These are phyloP conservation scores for Protea cynaroides DNA, from an alignment of 164 flowering plant genomes.

Conservation along the genomic window DNA sequence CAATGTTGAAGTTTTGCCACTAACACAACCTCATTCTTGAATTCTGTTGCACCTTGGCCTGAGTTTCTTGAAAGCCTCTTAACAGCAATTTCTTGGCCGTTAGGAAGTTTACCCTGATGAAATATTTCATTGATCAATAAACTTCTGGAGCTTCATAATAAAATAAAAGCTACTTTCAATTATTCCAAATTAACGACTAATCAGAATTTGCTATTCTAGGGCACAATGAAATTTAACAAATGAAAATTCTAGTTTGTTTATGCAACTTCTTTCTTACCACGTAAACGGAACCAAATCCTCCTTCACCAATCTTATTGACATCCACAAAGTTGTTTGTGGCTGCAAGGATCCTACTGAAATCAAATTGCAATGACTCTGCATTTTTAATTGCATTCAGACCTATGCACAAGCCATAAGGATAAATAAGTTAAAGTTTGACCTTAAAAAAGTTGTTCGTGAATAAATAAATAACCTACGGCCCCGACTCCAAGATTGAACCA, in stretches of 20 bases:
- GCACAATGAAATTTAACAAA: not conserved
- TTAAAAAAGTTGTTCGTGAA: too few species aligned
- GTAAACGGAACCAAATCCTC: constrained; percentile 31
- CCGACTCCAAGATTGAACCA: too few species aligned
- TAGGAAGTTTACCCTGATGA: constrained; percentile 13
- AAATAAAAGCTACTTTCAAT: too few species aligned
- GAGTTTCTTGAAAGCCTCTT: constrained; percentile 15
- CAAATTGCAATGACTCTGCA: constrained; percentile 19
- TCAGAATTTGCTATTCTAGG: too few species aligned
- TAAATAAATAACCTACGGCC: too few species aligned
- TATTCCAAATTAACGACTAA: too few species aligned
- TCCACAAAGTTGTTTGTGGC: constrained; percentile 28
- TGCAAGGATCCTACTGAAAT: constrained; percentile 12
- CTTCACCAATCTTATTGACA: constrained; percentile 29
- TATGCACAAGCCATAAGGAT: not conserved
- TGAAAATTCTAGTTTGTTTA: not conserved
- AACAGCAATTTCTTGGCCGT: constrained; percentile 17
- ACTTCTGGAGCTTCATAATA: too few species aligned
- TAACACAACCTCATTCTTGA: constrained; percentile 15
- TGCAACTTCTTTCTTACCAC: constrained; percentile 15
- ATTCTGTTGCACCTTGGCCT: constrained; percentile 15
- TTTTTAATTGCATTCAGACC: constrained; percentile 9
- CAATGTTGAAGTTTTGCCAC: constrained; percentile 19
- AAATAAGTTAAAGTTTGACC: too few species aligned
- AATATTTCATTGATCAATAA: not conserved